Percentiles rank a stretch among this genome's conserved stretches.
These are phyloP conservation scores for Colletotrichum orbiculare DNA, from an alignment of 2,329 filamentous ascomycete species.

Conservation along the genomic window DNA sequence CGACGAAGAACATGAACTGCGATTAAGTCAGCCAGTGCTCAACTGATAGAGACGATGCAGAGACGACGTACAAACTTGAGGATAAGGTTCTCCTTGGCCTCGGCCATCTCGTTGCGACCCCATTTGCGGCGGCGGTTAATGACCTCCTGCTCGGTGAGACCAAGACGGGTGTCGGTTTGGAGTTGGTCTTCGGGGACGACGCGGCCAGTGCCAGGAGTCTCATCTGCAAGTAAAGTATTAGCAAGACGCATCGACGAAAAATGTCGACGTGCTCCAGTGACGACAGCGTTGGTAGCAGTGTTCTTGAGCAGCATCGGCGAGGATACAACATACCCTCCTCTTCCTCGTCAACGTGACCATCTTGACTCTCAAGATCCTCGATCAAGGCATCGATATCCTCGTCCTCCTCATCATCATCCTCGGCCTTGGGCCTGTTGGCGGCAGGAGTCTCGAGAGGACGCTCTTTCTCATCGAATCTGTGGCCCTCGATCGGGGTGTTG, in stretches of 20 bases:
- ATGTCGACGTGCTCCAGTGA: too few relatives aligned
- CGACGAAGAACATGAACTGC: slow-evolving; percentile 77
- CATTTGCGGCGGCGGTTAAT: slow-evolving; percentile 72
- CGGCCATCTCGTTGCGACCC: slow-evolving; percentile 87
- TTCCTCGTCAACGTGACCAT: slow-evolving; percentile 75
- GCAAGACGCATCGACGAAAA: background rate
- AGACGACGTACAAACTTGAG: slow-evolving; percentile 74
- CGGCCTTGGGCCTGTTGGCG: slow-evolving; percentile 55
- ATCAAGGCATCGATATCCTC: slow-evolving; percentile 90
- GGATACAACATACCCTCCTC: slow-evolving; percentile 59
- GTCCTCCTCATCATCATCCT: slow-evolving; percentile 77
- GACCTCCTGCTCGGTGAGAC: slow-evolving; percentile 80
- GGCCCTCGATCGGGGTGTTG: slow-evolving; percentile 73
- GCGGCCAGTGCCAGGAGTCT: slow-evolving; percentile 65
- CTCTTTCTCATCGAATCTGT: slow-evolving; percentile 73
- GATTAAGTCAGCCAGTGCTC: background rate
- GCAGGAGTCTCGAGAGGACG: slow-evolving; percentile 49
- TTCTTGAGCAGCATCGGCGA: background rate
- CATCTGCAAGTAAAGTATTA: slow-evolving; percentile 39
- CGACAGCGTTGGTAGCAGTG: background rate
- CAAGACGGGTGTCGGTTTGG: slow-evolving; percentile 77
- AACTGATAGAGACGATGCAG: background rate
- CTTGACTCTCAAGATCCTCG: slow-evolving; percentile 85
- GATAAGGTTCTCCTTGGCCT: slow-evolving; percentile 86
- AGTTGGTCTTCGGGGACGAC: slow-evolving; percentile 79